A percentile compares a stretch with the other conserved stretches of the same genome.
Conservation (phyloP, 306 rosid species). For the Trifolium repens region DNA sequence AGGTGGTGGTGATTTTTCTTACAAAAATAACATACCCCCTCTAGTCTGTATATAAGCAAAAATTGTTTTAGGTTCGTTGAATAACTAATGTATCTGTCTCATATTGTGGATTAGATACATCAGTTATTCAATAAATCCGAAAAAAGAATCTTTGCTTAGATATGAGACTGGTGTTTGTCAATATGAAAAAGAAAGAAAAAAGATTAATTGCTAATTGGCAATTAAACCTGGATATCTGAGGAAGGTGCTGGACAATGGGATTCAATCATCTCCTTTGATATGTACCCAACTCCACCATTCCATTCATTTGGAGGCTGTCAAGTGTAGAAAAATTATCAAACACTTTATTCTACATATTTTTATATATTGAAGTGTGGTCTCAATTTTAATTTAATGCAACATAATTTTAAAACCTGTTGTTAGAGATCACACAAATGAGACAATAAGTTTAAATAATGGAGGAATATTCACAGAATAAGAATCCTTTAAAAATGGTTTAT, state of each 20-base stretch:
- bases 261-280: conserved; percentile 51
- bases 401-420: neutral
- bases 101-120: too few species aligned
- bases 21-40: neutral
- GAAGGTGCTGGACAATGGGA: conserved; percentile 55
- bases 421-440: neutral
- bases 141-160: too few species aligned
- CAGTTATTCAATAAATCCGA: too few species aligned
- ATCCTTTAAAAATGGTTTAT: neutral
- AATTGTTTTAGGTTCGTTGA: too few species aligned
- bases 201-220: neutral
- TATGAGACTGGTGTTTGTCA: neutral
- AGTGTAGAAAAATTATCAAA: neutral
- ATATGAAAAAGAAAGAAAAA: neutral
- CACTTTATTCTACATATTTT: neutral
- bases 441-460: neutral
- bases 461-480: neutral
- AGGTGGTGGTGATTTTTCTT: neutral
- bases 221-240: conserved; percentile 50
- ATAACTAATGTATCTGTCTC: too few species aligned
- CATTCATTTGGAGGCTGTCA: conserved; percentile 56
- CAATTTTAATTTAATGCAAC: neutral
- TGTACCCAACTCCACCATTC: conserved; percentile 56
- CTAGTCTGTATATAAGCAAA: too few species aligned
- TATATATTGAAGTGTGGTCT: neutral